phyloP scores from a whole-genome alignment of 2,329 filamentous ascomycete species.

The Fusarium equiseti region DNA sequence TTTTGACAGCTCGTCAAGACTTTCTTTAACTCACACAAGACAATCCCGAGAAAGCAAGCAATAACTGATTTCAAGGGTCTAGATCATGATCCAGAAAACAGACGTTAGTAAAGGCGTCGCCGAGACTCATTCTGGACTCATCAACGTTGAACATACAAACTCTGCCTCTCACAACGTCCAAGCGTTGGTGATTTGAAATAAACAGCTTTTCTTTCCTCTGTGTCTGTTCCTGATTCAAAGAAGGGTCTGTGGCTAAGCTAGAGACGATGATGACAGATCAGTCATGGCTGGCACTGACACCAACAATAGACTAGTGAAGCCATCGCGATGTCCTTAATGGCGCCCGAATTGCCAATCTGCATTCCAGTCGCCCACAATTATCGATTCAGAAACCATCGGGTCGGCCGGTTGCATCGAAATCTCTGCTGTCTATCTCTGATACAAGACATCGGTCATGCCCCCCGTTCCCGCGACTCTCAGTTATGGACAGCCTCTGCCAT shows the following conservation, averaged over 20 bases:
- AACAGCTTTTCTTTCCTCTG: background rate
- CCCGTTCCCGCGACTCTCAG: background rate
- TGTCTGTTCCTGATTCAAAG: conserved; percentile 1
- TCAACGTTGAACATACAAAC: conserved; percentile 2
- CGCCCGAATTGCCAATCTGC: conserved; percentile 12
- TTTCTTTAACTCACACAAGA: background rate
- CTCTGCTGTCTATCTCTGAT: conserved; percentile 14
- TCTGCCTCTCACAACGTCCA: conserved; percentile 1
- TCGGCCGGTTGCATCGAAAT: conserved; percentile 18
- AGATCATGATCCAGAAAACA: conserved; percentile 16
- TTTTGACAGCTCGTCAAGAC: background rate
- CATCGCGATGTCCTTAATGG: conserved; percentile 21
- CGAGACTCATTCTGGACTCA: conserved; percentile 20
- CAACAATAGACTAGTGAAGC: conserved; percentile 27
- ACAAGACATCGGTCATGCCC: conserved; percentile 19
- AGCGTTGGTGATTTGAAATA: conserved; percentile 31
- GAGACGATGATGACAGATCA: background rate
- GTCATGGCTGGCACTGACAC: background rate
- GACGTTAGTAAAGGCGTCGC: conserved; percentile 25
- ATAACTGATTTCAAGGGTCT: background rate
- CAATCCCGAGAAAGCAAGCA: background rate
- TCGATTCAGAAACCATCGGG: conserved; percentile 1
- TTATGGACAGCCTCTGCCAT: background rate
- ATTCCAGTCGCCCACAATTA: conserved; percentile 29
- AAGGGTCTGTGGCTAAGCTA: background rate